Base-by-base conservation (phyloP, 176 grass and related monocot genomes). In the Triticum timopheevii region DNA sequence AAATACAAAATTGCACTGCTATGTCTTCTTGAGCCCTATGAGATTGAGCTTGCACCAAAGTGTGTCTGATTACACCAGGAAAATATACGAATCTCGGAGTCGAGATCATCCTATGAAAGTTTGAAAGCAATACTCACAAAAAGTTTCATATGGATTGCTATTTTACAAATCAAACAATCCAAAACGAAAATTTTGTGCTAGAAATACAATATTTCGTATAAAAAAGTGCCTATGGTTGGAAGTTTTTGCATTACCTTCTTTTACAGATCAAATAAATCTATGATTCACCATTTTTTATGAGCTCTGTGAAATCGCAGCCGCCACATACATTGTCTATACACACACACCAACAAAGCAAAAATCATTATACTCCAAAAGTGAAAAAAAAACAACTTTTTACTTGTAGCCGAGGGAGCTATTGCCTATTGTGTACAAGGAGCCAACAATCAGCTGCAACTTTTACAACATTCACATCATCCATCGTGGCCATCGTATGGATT, bases 391-490 rank as follows among this genome's bases (percentile, higher is more conserved):
- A 78, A 42, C 24, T 52, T 77, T 50, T 66, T 47, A 40, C 62
- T 69, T 76, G 67, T 47, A 80, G 64, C 47, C 38, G 76, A 52
- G 47, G 72, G 61, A 10, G 67, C 38, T 85, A 71, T 71, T 9
- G 23, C 50, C 38, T 81, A 81, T 20, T 81, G 70, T 88, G 49
- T 77, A 85, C 85, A 76, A 88, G 69, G 69, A 63, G 81, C 61
- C 84, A 25, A 47, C 63, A 86, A 81, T 61, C 64, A 42, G n/a
- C 58, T 40, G 64, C 52, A 52, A 40, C 34, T 31, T 20, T 67
- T 58, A 31, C 27, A 59, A 19, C 24, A 62, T 10, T 61, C 74
- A 31, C 27, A 66, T 30, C 24, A 62, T 19, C 34, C 34, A 16
- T 47, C 52, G 58, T 58, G 16, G 15, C 25, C 75, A 25, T 47